Percentiles rank a stretch among this genome's conserved stretches.
Conservation (phyloP, 2,329 filamentous ascomycete genomes). For the Magnaporthiopsis incrustans region DNA sequence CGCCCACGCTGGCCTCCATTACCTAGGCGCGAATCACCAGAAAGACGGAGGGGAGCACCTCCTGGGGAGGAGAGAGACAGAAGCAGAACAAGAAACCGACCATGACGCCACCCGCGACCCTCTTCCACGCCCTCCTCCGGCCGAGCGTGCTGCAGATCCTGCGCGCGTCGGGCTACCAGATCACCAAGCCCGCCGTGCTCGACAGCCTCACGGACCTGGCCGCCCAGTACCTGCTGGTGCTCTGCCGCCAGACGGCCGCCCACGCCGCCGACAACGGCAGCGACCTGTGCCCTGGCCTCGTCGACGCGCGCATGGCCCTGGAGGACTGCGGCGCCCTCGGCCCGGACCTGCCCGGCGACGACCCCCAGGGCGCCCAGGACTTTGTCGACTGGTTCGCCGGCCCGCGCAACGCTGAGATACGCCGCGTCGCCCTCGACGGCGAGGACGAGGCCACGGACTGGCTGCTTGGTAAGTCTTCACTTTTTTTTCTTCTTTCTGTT, state of each 20-base stretch:
- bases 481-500: conserved; percentile 7
- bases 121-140: conserved; percentile 70
- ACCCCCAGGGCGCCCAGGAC: conserved; percentile 66
- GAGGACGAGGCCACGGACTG: conserved; percentile 61
- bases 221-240: conserved; percentile 67
- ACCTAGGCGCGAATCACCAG: not conserved
- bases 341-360: conserved; percentile 65
- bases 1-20: not conserved
- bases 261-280: conserved; percentile 63
- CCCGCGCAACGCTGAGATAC: conserved; percentile 68
- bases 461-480: conserved; percentile 45
- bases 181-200: conserved; percentile 70
- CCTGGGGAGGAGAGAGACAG: too few relatives aligned
- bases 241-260: conserved; percentile 63
- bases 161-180: conserved; percentile 82
- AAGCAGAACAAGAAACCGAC: conserved; percentile 6
- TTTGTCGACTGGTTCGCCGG: conserved; percentile 77
- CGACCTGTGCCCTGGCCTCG: conserved; percentile 55
- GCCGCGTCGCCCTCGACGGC: conserved; percentile 68
- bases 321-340: conserved; percentile 70
- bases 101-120: conserved; percentile 38
- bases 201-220: conserved; percentile 85
- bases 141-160: conserved; percentile 86
- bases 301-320: conserved; percentile 79
- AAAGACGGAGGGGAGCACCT: not conserved